phyloP scores from a whole-genome alignment of 2,329 filamentous ascomycete species.

The Penicillium sp. region DNA sequence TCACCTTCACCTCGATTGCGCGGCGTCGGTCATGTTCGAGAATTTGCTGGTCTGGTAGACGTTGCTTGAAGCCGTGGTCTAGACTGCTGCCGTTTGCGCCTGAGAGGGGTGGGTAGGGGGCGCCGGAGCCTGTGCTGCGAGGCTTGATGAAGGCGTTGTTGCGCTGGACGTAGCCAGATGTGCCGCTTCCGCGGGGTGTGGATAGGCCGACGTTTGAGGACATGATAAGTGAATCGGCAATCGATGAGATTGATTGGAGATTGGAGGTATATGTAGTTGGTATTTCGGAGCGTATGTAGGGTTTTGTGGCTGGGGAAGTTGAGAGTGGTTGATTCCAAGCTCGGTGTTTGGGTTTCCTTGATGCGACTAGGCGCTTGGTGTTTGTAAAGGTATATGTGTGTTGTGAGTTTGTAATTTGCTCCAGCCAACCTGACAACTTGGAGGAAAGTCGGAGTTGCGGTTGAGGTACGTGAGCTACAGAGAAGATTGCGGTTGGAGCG shows the following conservation, averaged over 20 bases:
- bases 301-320: not conserved
- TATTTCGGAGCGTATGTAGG: not conserved
- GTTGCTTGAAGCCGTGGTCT: slow-evolving; percentile 64
- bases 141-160: slow-evolving; percentile 87
- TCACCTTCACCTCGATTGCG: slow-evolving; percentile 88
- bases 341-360: too few species aligned
- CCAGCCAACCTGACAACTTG: not conserved
- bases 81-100: slow-evolving; percentile 37
- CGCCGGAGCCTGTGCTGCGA: slow-evolving; percentile 66
- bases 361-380: not conserved
- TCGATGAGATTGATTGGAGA: not conserved
- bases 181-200: slow-evolving; percentile 91
- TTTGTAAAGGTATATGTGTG: not conserved
- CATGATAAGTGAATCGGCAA: slow-evolving; percentile 56
- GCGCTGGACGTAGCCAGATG: slow-evolving; percentile 95
- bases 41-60: slow-evolving; percentile 87
- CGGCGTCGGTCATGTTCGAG: slow-evolving; percentile 91
- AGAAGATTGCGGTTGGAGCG: not conserved
- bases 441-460: not conserved
- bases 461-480: not conserved
- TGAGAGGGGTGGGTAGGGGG: slow-evolving; percentile 64
- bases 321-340: not conserved
- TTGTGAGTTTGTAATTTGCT: not conserved
- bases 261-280: not conserved
- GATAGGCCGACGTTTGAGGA: slow-evolving; percentile 95